Percentiles rank a stretch among this genome's conserved stretches.
phyloP scores from a whole-genome alignment of 495 filamentous ascomycete species.

The Chaetomium cochliodes region DNA sequence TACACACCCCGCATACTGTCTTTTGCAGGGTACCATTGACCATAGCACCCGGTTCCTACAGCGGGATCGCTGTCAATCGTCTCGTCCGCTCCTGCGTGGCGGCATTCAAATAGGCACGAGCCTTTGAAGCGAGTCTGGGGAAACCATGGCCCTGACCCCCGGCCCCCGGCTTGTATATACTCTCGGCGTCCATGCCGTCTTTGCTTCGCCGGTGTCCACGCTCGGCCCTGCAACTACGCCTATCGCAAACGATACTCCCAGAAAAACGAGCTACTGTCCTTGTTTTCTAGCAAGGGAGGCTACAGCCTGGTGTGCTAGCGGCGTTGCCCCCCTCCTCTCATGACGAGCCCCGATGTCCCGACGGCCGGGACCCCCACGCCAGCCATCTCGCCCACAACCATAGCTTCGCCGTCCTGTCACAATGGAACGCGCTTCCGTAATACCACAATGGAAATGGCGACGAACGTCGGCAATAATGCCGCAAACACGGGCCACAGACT shows the following conservation, averaged over 20 bases:
- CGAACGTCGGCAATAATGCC: no score
- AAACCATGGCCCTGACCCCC: slow-evolving; percentile 26
- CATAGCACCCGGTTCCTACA: background rate
- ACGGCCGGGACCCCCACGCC: background rate
- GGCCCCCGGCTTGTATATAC: slow-evolving; percentile 27
- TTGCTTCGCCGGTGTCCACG: slow-evolving; percentile 12
- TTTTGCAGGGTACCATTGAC: background rate
- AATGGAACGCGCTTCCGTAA: background rate
- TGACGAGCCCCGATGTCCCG: slow-evolving; percentile 25
- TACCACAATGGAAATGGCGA: background rate
- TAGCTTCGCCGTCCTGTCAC: background rate
- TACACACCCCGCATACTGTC: background rate
- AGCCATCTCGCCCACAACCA: background rate
- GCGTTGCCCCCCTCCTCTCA: background rate
- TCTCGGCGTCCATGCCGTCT: slow-evolving; percentile 29
- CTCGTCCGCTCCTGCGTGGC: background rate
- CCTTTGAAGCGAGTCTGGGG: slow-evolving; percentile 22
- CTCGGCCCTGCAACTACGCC: background rate
- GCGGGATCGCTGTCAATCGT: background rate
- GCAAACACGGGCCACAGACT: background rate
- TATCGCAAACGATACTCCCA: background rate
- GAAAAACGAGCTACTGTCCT: background rate
- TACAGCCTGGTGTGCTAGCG: background rate
- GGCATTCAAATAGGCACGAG: background rate
- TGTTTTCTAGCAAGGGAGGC: background rate